Conservation (phyloP, 495 filamentous ascomycete genomes). For the Penicillium desertorum region DNA sequence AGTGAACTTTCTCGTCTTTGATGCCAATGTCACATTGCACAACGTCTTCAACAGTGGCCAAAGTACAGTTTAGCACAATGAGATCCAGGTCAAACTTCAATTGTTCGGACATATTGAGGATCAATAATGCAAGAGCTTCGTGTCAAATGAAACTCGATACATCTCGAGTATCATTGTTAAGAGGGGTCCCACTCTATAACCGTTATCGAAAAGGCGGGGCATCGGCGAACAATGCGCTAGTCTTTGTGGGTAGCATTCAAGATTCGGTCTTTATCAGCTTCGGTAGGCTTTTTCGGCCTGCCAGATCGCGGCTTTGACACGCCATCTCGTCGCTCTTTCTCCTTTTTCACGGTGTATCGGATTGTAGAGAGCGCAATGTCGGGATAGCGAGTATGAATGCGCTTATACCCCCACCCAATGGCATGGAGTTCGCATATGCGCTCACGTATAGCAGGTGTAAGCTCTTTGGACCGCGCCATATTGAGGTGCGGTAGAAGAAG, state of each 20-base stretch:
- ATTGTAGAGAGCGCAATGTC: slow-evolving; percentile 14
- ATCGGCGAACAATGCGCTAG: neutral
- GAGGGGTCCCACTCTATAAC: neutral
- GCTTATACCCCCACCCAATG: slow-evolving; percentile 19
- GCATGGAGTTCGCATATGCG: slow-evolving; percentile 21
- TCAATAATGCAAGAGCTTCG: neutral
- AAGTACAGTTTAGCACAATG: neutral
- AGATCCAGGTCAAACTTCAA: neutral
- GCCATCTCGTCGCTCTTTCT: slow-evolving; percentile 11
- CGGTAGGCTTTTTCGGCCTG: neutral
- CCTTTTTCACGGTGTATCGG: slow-evolving; percentile 19
- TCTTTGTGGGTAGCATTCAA: too few species aligned
- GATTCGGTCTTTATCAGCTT: neutral
- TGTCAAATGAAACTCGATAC: neutral
- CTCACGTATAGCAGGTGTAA: slow-evolving; percentile 19
- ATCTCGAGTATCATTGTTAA: neutral
- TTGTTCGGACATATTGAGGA: neutral
- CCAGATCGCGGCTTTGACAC: slow-evolving; percentile 17
- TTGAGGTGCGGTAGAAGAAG: too few species aligned
- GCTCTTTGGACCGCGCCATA: slow-evolving; percentile 14
- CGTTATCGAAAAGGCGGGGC: neutral
- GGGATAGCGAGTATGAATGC: slow-evolving; percentile 19
- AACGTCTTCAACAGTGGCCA: neutral
- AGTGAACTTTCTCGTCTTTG: neutral
- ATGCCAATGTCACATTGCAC: neutral